Conservation (phyloP, 768 basidiomycete genomes). For the Boletus rex-veris region DNA sequence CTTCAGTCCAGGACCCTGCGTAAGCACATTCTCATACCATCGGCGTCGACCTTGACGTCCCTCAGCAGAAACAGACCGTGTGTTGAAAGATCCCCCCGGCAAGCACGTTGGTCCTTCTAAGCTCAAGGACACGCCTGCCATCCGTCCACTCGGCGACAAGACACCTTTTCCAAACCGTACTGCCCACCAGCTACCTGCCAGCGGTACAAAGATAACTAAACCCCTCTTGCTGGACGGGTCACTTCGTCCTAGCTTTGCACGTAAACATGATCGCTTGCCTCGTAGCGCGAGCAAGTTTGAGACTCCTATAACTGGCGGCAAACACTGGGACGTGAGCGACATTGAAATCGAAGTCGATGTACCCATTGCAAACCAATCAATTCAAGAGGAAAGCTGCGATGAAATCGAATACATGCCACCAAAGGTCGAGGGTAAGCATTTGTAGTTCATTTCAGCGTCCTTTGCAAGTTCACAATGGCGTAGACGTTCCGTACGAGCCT, state of each 20-base stretch:
- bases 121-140: conserved; percentile 19
- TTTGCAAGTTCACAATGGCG: neutral
- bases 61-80: conserved; percentile 19
- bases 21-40: conserved; percentile 7
- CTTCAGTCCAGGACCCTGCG: conserved; percentile 30
- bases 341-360: conserved; percentile 35
- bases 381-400: conserved; percentile 35
- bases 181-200: conserved; percentile 30
- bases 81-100: conserved; percentile 17
- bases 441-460: neutral
- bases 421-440: conserved; percentile 43
- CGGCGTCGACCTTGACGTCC: neutral
- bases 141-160: conserved; percentile 66
- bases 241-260: conserved; percentile 62
- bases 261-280: conserved; percentile 60
- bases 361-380: conserved; percentile 20
- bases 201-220: conserved; percentile 37
- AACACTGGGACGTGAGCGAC: conserved; percentile 78
- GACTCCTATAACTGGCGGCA: conserved; percentile 63
- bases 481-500: conserved; percentile 44
- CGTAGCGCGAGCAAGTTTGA: conserved; percentile 53
- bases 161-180: conserved; percentile 72
- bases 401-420: conserved; percentile 59
- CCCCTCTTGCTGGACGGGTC: conserved; percentile 39
- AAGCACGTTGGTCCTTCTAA: conserved; percentile 30